A percentile compares a stretch with the other conserved stretches of the same genome.
Evolutionary conservation across 768 basidiomycete species (phyloP).

Genomic region (Auricularia auricula-judae): DNA sequence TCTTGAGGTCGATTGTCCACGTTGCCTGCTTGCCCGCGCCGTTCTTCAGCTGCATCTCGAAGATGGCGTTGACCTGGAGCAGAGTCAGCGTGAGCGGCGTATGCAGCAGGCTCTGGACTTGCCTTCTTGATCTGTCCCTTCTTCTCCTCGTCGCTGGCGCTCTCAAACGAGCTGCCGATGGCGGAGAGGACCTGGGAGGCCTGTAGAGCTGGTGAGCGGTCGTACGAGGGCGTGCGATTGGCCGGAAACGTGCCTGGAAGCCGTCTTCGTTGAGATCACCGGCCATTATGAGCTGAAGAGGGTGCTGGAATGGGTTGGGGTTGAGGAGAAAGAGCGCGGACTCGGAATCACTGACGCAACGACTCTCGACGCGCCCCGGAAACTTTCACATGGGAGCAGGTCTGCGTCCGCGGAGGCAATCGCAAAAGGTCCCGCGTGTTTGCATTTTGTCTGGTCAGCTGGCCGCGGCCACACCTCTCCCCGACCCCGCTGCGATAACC

Average conservation of each 20-base stretch:
- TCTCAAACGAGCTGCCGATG: slow-evolving; percentile 41
- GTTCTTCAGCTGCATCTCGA: slow-evolving; percentile 75
- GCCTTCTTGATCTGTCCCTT: slow-evolving; percentile 66
- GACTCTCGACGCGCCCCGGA: no score
- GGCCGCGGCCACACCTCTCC: no score
- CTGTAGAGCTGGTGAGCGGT: slow-evolving; percentile 22
- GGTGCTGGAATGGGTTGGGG: not conserved
- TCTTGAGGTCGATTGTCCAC: slow-evolving; percentile 94
- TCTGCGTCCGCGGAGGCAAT: no score
- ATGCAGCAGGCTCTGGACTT: not conserved
- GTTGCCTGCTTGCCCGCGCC: slow-evolving; percentile 53
- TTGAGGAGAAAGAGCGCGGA: not conserved
- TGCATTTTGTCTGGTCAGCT: no score
- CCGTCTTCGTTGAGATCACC: not conserved
- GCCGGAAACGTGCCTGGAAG: not conserved
- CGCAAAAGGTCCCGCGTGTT: no score
- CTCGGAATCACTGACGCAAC: not conserved
- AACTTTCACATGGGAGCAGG: no score
- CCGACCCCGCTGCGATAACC: no score
- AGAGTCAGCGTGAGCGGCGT: not conserved
- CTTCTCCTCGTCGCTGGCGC: slow-evolving; percentile 50
- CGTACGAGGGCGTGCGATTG: not conserved
- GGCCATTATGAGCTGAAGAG: not conserved
- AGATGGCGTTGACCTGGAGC: slow-evolving; percentile 71
- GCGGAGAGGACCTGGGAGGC: slow-evolving; percentile 52